These are phyloP conservation scores for Pythium aristosporum DNA, from an alignment of 352 stramenopile species.

Conservation along the genomic window DNA sequence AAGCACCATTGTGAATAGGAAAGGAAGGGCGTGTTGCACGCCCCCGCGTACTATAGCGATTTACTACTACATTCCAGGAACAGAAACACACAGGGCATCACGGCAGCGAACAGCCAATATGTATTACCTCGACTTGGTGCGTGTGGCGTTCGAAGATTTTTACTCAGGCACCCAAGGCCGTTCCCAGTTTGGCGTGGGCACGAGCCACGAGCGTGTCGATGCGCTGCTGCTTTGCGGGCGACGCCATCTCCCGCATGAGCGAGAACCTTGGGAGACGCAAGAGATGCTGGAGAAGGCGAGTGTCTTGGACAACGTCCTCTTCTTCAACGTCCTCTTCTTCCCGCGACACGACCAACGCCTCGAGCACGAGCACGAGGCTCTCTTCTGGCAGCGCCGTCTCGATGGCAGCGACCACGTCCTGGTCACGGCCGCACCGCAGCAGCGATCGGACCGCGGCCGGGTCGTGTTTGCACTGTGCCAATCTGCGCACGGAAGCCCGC, in stretches of 20 bases:
- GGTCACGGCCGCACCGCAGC: background rate
- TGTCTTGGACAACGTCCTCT: no score
- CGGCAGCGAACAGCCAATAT: background rate
- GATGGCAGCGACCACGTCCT: conserved; percentile 2
- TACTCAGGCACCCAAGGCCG: background rate
- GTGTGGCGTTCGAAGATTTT: no score
- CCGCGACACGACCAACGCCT: background rate
- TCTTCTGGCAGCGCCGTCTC: conserved; percentile 13
- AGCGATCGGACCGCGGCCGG: background rate
- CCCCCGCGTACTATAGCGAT: conserved; percentile 14
- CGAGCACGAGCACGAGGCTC: conserved; percentile 6
- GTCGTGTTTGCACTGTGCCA: conserved; percentile 7
- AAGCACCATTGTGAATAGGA: conserved; percentile 10
- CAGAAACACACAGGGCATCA: background rate
- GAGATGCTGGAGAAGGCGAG: conserved; percentile 2
- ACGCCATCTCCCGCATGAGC: conserved; percentile 9
- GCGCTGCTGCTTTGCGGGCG: background rate
- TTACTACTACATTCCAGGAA: conserved; percentile 4
- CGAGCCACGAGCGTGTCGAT: background rate
- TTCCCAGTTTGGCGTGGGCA: background rate
- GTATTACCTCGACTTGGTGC: conserved; percentile 5
- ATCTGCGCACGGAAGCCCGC: conserved; percentile 8
- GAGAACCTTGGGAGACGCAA: background rate
- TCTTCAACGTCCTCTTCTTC: background rate
- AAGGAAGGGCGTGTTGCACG: conserved; percentile 1